phyloP scores from a whole-genome alignment of 2,329 filamentous ascomycete genomes.

The Diplodia mutila region DNA sequence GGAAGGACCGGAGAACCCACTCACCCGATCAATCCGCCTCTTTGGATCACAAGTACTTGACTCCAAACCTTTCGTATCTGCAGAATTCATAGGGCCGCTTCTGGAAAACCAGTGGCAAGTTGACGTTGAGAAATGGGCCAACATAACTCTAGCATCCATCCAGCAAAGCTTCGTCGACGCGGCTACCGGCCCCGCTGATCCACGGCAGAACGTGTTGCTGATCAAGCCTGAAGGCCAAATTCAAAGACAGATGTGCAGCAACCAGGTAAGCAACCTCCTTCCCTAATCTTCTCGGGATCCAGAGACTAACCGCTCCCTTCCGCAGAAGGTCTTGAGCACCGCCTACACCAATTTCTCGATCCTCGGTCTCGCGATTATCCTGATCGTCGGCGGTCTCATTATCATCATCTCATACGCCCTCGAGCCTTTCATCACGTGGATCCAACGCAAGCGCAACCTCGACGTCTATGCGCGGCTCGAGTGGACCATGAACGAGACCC shows the following conservation, averaged over 20 bases:
- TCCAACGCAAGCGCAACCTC: slow-evolving; percentile 26
- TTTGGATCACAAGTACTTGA: no score
- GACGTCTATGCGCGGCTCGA: slow-evolving; percentile 27
- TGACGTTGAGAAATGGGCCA: slow-evolving; percentile 28
- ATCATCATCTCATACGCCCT: slow-evolving; percentile 29
- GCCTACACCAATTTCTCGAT: slow-evolving; percentile 31
- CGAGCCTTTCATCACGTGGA: slow-evolving; percentile 5
- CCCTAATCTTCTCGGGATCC: neutral
- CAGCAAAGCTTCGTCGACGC: slow-evolving; percentile 25
- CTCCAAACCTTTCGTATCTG: no score
- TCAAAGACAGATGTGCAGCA: neutral
- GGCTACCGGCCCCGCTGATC: slow-evolving; percentile 15
- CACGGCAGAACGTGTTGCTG: neutral
- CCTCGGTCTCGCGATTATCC: slow-evolving; percentile 33
- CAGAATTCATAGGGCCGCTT: slow-evolving; percentile 12
- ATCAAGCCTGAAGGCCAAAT: neutral
- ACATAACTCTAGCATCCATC: slow-evolving; percentile 25
- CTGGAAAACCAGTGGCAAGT: slow-evolving; percentile 27
- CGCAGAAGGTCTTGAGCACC: slow-evolving; percentile 25
- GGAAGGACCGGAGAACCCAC: neutral
- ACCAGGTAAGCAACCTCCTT: neutral
- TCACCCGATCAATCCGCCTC: neutral
- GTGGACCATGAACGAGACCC: slow-evolving; percentile 26
- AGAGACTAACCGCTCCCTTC: neutral
- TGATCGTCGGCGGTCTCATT: slow-evolving; percentile 31